Evolutionary conservation across 768 basidiomycete genomes (phyloP).

Genomic region (Serendipita sp.): DNA sequence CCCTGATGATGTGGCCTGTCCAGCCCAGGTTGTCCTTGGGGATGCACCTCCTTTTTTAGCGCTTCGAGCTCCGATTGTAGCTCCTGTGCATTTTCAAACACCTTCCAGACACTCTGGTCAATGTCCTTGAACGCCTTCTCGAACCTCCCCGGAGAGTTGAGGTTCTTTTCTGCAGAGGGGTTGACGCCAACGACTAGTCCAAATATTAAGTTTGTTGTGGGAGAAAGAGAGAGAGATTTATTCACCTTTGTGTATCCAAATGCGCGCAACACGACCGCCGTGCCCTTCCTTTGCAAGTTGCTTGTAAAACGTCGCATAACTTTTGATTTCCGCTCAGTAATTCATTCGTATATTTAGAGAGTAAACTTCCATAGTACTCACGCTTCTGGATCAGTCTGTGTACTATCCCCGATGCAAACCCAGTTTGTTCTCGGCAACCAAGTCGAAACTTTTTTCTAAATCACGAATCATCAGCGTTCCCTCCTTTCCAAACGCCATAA

Average conservation of each 20-base stretch:
- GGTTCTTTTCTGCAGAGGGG: neutral
- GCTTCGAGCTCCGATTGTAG: neutral
- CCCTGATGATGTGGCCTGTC: neutral
- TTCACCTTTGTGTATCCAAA: constrained; percentile 3
- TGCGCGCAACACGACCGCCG: neutral
- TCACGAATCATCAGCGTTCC: neutral
- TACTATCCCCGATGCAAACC: neutral
- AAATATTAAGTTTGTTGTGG: neutral
- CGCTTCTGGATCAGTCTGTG: constrained; percentile 1
- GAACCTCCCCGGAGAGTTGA: neutral
- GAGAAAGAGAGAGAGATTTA: no score
- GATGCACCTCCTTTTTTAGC: neutral
- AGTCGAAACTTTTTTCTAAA: neutral
- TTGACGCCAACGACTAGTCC: constrained; percentile 1
- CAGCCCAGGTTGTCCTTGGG: no score
- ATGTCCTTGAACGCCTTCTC: neutral
- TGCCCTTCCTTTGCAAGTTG: neutral
- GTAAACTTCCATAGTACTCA: neutral
- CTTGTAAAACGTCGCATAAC: neutral
- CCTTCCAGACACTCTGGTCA: neutral
- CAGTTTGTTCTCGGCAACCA: neutral
- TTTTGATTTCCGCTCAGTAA: neutral
- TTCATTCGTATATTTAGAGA: neutral
- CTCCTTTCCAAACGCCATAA: neutral
- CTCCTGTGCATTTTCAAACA: neutral